These are phyloP conservation scores for Pneumocystis sp. DNA, from an alignment of 1,139 yeast genomes.

Conservation along the genomic window DNA sequence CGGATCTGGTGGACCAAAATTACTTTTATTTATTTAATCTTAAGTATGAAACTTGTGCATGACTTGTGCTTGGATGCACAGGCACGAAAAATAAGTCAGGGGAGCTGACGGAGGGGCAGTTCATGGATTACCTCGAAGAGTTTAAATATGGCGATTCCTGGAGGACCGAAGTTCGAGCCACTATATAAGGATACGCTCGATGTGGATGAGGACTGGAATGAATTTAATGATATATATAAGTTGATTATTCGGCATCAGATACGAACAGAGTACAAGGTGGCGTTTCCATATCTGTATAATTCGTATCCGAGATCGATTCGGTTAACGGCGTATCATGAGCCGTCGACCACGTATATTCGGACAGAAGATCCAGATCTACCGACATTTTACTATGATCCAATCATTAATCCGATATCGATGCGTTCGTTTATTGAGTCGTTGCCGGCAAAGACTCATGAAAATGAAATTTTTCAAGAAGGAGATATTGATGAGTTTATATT, in stretches of 20 bases:
- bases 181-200: constrained; percentile 57
- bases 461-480: constrained; percentile 20
- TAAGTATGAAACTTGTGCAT: constrained; percentile 28
- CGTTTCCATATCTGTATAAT: constrained; percentile 74
- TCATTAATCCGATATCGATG: constrained; percentile 43
- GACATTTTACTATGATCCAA: constrained; percentile 41
- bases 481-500: constrained; percentile 28
- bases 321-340: constrained; percentile 47
- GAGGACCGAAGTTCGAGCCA: constrained; percentile 95
- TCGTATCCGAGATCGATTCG: constrained; percentile 56
- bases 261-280: constrained; percentile 70
- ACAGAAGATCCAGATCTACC: constrained; percentile 39
- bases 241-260: constrained; percentile 65
- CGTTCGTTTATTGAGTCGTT: constrained; percentile 20
- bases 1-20: constrained; percentile 42
- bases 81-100: no score
- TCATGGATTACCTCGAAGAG: constrained; percentile 62
- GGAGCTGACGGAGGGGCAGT: background rate
- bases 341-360: constrained; percentile 36
- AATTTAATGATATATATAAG: constrained; percentile 77
- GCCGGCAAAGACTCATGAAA: constrained; percentile 17
- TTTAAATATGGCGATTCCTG: constrained; percentile 71
- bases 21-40: constrained; percentile 58
- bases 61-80: no score
- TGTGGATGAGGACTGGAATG: constrained; percentile 58